A percentile compares a stretch with the other conserved stretches of the same genome.
These are phyloP conservation scores for Trichophaea hybrida DNA, from an alignment of 2,329 filamentous ascomycete species.

Conservation along the genomic window DNA sequence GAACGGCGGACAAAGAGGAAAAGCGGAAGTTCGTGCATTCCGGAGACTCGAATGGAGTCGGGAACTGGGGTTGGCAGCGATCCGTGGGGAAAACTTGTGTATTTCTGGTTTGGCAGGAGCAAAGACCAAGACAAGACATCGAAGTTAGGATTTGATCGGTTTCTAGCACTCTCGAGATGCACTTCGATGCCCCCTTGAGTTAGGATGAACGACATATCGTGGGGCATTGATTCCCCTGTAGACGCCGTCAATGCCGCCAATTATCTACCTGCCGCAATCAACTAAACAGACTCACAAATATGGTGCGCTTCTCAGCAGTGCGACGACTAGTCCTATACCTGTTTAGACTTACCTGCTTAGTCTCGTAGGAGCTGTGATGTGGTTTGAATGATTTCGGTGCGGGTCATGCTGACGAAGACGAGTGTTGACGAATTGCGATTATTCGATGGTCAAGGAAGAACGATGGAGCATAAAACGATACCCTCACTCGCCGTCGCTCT, in stretches of 20 bases:
- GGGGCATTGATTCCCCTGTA: neutral
- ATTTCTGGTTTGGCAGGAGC: no score
- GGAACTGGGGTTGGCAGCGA: no score
- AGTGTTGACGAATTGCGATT: neutral
- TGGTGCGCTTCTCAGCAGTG: neutral
- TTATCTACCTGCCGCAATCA: neutral
- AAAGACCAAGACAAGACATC: no score
- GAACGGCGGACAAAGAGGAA: neutral
- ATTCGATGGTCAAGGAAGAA: no score
- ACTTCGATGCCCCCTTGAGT: neutral
- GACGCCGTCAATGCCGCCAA: neutral
- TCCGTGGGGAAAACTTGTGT: no score
- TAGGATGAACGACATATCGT: neutral
- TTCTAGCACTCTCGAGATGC: no score
- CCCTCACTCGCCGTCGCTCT: neutral
- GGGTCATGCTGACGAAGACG: slow-evolving; percentile 5
- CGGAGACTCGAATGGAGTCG: no score
- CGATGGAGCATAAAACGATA: neutral
- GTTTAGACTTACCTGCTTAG: neutral
- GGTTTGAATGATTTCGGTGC: neutral
- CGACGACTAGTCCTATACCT: no score
- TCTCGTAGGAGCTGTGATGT: neutral
- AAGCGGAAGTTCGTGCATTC: no score
- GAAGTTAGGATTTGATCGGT: no score
- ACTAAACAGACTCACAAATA: neutral